Evolutionary conservation across 1,139 yeast genomes (phyloP).

Genomic region (Kodamaea anthophila): DNA sequence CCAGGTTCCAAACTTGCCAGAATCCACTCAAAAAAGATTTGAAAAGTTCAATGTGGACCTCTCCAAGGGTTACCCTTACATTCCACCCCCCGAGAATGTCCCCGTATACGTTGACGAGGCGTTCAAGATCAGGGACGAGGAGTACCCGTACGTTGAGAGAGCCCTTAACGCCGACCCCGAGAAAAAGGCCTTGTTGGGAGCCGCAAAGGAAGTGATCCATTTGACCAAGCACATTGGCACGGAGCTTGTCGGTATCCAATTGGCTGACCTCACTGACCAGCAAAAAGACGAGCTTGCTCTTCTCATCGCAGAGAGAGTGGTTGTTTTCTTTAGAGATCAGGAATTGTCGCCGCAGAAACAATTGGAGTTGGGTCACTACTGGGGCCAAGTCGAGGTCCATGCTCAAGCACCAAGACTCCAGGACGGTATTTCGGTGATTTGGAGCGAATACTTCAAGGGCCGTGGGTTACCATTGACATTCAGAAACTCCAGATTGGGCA

Average conservation of each 20-base stretch:
- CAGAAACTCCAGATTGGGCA: conserved; percentile 27
- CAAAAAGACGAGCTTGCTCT: conserved; percentile 39
- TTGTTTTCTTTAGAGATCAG: conserved; percentile 43
- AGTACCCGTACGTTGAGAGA: conserved; percentile 14
- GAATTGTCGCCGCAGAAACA: conserved; percentile 42
- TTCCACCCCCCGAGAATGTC: conserved; percentile 20
- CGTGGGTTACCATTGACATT: conserved; percentile 16
- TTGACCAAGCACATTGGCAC: conserved; percentile 19
- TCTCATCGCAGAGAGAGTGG: conserved; percentile 46
- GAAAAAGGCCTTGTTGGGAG: conserved; percentile 16
- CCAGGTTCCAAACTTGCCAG: conserved; percentile 22
- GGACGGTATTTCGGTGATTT: conserved; percentile 43
- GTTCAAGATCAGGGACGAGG: conserved; percentile 11
- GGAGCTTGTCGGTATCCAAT: conserved; percentile 17
- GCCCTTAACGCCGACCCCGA: conserved; percentile 17
- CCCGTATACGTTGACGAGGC: conserved; percentile 16
- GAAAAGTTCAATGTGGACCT: conserved; percentile 35
- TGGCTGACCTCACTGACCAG: conserved; percentile 17
- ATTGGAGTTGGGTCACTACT: conserved; percentile 38
- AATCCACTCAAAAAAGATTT: conserved; percentile 25
- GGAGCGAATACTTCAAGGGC: conserved; percentile 33
- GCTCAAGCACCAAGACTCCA: conserved; percentile 38
- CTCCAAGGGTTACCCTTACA: conserved; percentile 38
- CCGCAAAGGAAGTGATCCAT: conserved; percentile 15
- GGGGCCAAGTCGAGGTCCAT: conserved; percentile 43